These are phyloP conservation scores for Helianthus annuus DNA, from an alignment of 129 eudicot species.

Conservation along the genomic window HanXRQr2.0-SUNRISE NC_035435.2:61792152-61792651, in stretches of 20 bases:
- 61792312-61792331: slow-evolving; percentile 59
- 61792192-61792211: slow-evolving; percentile 71
- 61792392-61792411: slow-evolving; percentile 54
- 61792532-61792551: slow-evolving; percentile 43
- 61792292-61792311: slow-evolving; percentile 71
- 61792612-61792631: slow-evolving; percentile 7
- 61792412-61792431: slow-evolving; percentile 66
- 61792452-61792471: slow-evolving; percentile 65
- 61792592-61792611: slow-evolving; percentile 16
- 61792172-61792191: slow-evolving; percentile 70
- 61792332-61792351: slow-evolving; percentile 57
- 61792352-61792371: slow-evolving; percentile 74
- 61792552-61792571: slow-evolving; percentile 64
- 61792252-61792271: slow-evolving; percentile 75
- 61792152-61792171: slow-evolving; percentile 71
- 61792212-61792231: slow-evolving; percentile 67
- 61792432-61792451: slow-evolving; percentile 74
- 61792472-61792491: slow-evolving; percentile 67
- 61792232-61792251: slow-evolving; percentile 62
- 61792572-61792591: slow-evolving; percentile 2
- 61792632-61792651: slow-evolving; percentile 61
- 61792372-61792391: slow-evolving; percentile 67
- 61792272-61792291: slow-evolving; percentile 68
- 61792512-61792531: slow-evolving; percentile 44
- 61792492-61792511: slow-evolving; percentile 55